Percentiles rank a stretch among this genome's conserved stretches.
Evolutionary conservation across 768 basidiomycete genomes (phyloP).

Genomic region (Aureoboletus auriporus): DNA sequence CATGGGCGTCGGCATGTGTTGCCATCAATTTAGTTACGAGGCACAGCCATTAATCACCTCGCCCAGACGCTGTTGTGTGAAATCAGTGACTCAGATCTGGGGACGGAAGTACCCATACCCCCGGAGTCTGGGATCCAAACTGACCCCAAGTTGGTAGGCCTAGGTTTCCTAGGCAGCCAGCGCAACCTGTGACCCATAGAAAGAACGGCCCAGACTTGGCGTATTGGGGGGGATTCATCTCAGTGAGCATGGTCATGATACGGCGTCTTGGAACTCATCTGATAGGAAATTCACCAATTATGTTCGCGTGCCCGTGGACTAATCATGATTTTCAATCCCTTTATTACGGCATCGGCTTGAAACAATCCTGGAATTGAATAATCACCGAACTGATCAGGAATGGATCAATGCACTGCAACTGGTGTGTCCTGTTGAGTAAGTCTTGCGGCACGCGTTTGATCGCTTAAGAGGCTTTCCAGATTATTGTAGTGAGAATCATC

Average conservation of each 20-base stretch:
- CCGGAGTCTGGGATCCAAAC: constrained; percentile 9
- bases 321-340: constrained; percentile 31
- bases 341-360: constrained; percentile 29
- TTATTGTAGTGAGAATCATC: constrained; percentile 25
- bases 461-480: constrained; percentile 29
- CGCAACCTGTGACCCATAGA: constrained; percentile 8
- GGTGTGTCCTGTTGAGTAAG: constrained; percentile 29
- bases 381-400: constrained; percentile 29
- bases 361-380: constrained; percentile 30
- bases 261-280: constrained; percentile 17
- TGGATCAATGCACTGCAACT: constrained; percentile 27
- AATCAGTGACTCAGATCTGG: constrained; percentile 17
- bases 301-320: constrained; percentile 9
- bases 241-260: constrained; percentile 16
- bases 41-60: constrained; percentile 24
- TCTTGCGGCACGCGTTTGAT: constrained; percentile 22
- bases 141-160: background rate
- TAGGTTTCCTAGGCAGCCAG: constrained; percentile 11
- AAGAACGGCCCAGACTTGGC: constrained; percentile 4
- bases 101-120: constrained; percentile 17
- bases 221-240: constrained; percentile 13
- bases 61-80: constrained; percentile 23
- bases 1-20: constrained; percentile 17
- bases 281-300: constrained; percentile 5
- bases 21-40: constrained; percentile 27